Conservation (phyloP, 306 rosid genomes). For the Pueraria montana region DNA sequence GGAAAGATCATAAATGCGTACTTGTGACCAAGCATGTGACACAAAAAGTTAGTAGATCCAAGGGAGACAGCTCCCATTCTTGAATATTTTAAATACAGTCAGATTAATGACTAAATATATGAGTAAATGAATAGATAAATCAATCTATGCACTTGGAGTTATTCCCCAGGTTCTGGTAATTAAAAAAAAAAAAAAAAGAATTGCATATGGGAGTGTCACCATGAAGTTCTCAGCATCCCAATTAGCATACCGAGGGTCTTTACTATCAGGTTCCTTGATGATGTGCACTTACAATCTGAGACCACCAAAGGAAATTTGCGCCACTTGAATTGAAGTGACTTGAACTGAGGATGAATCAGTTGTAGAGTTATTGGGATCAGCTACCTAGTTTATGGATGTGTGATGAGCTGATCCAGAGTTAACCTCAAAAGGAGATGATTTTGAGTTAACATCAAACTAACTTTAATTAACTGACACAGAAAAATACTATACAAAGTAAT, state of each 20-base stretch:
- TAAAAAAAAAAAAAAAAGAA: conserved; percentile 7
- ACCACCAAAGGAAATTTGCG: neutral
- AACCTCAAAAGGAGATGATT: too few species aligned
- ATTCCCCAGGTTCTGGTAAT: conserved; percentile 7
- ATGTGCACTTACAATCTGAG: neutral
- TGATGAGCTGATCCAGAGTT: conserved; percentile 7
- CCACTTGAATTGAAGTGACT: neutral
- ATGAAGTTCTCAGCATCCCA: neutral
- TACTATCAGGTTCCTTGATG: neutral
- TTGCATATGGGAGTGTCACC: neutral
- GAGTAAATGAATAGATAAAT: neutral
- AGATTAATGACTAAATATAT: neutral
- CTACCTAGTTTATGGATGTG: neutral
- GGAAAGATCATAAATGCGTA: conserved; percentile 30
- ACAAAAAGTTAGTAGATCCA: neutral
- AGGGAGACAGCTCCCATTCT: neutral
- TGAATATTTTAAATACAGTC: neutral
- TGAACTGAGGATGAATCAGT: conserved; percentile 9
- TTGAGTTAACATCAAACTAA: conserved; percentile 8
- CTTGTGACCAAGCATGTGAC: conserved; percentile 24
- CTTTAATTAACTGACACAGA: neutral
- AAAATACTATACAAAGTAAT: neutral
- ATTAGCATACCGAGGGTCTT: neutral
- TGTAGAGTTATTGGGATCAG: neutral
- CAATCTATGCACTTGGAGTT: neutral